Evolutionary conservation across 495 filamentous ascomycete species (phyloP).

Genomic region (Neurospora sp.): DNA sequence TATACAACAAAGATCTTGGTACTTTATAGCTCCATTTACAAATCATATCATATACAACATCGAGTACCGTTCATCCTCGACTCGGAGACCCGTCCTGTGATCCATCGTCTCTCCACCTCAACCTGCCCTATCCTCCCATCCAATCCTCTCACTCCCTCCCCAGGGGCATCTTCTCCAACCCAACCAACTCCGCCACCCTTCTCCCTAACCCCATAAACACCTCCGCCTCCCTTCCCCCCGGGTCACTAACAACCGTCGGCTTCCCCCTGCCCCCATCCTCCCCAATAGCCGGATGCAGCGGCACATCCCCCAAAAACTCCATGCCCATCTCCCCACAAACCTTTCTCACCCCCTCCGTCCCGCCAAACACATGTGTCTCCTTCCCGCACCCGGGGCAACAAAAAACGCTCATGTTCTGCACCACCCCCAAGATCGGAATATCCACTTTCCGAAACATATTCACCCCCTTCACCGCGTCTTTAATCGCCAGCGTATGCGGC

Average conservation of each 20-base stretch:
- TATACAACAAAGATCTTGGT: background rate
- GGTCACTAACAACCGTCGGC: slow-evolving; percentile 84
- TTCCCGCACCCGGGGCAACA: slow-evolving; percentile 66
- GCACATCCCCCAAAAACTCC: slow-evolving; percentile 77
- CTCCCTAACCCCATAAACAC: slow-evolving; percentile 65
- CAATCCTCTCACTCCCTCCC: background rate
- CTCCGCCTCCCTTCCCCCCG: slow-evolving; percentile 54
- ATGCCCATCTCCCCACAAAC: slow-evolving; percentile 35
- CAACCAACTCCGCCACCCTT: slow-evolving; percentile 45
- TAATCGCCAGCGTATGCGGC: slow-evolving; percentile 81
- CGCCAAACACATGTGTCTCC: slow-evolving; percentile 71
- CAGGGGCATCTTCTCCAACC: slow-evolving; percentile 8
- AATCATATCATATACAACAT: background rate
- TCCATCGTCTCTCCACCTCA: background rate
- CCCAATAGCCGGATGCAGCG: slow-evolving; percentile 77
- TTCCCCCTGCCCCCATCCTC: slow-evolving; percentile 81
- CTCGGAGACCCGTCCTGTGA: background rate
- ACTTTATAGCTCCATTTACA: background rate
- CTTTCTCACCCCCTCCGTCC: slow-evolving; percentile 32
- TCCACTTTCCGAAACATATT: slow-evolving; percentile 84
- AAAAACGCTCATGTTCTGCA: slow-evolving; percentile 92
- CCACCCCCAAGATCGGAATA: slow-evolving; percentile 71
- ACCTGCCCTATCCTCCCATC: background rate
- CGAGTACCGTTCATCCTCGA: background rate
- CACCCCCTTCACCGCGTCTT: slow-evolving; percentile 81